Percentiles rank a stretch among this genome's conserved stretches.
Conservation (phyloP, 345 rosid species). For the Cardamine occulta region DNA sequence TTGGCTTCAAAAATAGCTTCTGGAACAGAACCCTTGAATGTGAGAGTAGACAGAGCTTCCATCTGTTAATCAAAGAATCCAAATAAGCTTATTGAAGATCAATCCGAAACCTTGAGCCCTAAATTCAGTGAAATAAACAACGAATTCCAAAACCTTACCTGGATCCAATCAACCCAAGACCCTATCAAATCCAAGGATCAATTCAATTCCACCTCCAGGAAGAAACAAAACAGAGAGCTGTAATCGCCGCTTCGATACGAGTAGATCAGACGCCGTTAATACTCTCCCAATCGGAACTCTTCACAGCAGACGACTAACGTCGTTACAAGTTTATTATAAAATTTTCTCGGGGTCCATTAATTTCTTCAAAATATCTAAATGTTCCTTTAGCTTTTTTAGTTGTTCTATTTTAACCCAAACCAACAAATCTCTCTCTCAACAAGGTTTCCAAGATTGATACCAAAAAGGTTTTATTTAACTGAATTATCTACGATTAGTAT, state of each 20-base stretch:
- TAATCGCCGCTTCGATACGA: not conserved
- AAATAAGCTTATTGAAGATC: not conserved
- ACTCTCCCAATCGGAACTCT: not conserved
- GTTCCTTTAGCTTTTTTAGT: not conserved
- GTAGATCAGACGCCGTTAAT: slow-evolving; percentile 34
- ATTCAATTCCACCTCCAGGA: not conserved
- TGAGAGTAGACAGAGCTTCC: slow-evolving; percentile 64
- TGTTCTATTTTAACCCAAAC: not conserved
- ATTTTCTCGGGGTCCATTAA: not conserved
- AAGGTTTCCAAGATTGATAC: not conserved
- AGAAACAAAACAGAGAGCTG: not conserved
- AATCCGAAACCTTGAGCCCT: slow-evolving; percentile 14
- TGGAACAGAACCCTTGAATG: slow-evolving; percentile 68
- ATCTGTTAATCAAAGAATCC: slow-evolving; percentile 47
- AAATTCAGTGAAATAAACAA: slow-evolving; percentile 4
- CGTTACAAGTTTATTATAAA: slow-evolving; percentile 26
- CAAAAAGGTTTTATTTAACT: slow-evolving; percentile 4
- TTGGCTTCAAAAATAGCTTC: slow-evolving; percentile 78
- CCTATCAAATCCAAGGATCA: not conserved
- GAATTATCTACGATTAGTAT: slow-evolving; percentile 51
- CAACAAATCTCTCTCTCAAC: slow-evolving; percentile 3
- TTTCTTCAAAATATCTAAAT: slow-evolving; percentile 1
- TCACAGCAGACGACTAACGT: not conserved
- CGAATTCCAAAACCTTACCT: slow-evolving; percentile 4
- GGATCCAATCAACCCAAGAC: slow-evolving; percentile 19